Evolutionary conservation across 352 stramenopile genomes (phyloP), one percentile per base, ranked within the genome.

Genomic region (Thalassiosira mediterranea): DNA sequence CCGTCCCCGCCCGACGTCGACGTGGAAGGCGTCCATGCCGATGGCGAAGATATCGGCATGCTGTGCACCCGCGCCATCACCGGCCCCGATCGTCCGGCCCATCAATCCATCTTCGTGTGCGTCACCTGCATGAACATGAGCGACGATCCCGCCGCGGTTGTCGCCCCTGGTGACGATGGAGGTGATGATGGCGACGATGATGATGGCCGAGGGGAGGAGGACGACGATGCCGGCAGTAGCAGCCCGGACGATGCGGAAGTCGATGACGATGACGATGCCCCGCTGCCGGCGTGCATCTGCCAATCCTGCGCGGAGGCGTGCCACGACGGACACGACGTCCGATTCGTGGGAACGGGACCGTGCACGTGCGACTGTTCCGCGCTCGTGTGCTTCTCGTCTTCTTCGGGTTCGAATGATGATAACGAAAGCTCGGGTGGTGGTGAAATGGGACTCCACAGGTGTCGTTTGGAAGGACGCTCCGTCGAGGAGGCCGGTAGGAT

Each of bases 21-120:
- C n/a, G n/a, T n/a, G n/a, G n/a, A n/a, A n/a, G n/a, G n/a, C 34
- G 34, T 13, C 34, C 7, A 42, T 7, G 34, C 7, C 34, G 34
- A 42, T 7, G 34, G 34, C 34, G 34, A 42, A 7, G 34, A 42
- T 13, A 13, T 13, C 7, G 34, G 13, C 13, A 13, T 7, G 8
- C 44, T 53, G 4, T 90, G 84, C 46, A 91, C 81, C 8, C 69
- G 69, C 34, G 76, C 82, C 19, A 75, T 87, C 26, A 91, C 85
- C 15, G 81, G 82, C 1, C 48, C 52, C 0, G 25, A 63, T 11
- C 29, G 69, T 53, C 58, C 73, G 0, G 40, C 72, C 11, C 79
- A 85, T 28, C 85, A 91, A 63, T 7, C 72, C 3, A 90, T 91
- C 56, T 90, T 78, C 72, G 53, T 88, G 23, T 90, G 81, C 53